Evolutionary conservation across 2,329 filamentous ascomycete species (phyloP), one percentile per base, ranked within the genome.

Genomic region (Monilinia fructigena): DNA sequence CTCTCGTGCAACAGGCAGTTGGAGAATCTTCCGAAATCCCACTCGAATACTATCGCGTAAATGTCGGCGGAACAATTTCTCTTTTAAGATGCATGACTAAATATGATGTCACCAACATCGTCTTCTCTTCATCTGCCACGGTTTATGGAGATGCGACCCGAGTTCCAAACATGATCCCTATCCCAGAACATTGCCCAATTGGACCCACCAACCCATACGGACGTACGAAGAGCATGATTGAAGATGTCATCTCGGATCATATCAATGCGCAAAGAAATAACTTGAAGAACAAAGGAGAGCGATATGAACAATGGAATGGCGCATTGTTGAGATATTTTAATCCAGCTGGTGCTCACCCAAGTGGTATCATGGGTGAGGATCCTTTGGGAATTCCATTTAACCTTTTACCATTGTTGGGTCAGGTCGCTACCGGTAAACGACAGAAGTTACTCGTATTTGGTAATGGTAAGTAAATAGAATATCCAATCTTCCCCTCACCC

Each of bases 201-300:
- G 94, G 93, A 62, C 92, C 95, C 18, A 99, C 95, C 72, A 99
- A 98, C 84, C 93, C 94, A 35, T 99, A 99, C 80, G 96, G 95
- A 70, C 92, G 92, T 80, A 99, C 95, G 71, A 99, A 99, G 83
- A 89, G 91, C 75, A 91, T 89, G 72, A 93, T 97, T 70, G 95
- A 99, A 83, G 85, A 83, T 72, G 89, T 97, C 79, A 97, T 99
- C 78, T 93, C 89, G 72, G 95, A 99, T 79, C 88, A 92, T 75
- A 86, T 98, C 79, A 89, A 91, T 67, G 91, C 94, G 23, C 89
- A 97, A 82, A 89, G 94, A 74, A 90, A 86, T 79, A 93, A 92
- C 74, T 83, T 88, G 66, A 85, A 88, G 80, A 97, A 96, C 83
- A 88, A 85, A 20, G 91, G 90, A 70, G 89, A 94, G 80, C 83